Evolutionary conservation across 768 basidiomycete genomes (phyloP).

Genomic region (Tylopilus balloui): DNA sequence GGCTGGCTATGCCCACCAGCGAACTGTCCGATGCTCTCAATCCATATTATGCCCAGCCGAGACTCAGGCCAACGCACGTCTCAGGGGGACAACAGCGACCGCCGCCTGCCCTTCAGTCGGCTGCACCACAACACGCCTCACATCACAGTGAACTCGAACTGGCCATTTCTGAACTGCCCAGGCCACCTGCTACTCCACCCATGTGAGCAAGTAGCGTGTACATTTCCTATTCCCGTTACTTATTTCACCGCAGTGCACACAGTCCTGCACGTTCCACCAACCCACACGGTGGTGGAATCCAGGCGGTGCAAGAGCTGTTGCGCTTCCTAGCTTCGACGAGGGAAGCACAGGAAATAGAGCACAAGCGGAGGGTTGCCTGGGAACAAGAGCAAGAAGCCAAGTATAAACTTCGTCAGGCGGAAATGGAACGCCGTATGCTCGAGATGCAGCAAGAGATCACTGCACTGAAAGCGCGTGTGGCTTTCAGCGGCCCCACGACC

Average conservation of each 20-base stretch:
- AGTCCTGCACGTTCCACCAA: constrained; percentile 17
- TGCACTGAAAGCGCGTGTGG: constrained; percentile 40
- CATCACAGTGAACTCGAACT: constrained; percentile 64
- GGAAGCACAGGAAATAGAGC: constrained; percentile 59
- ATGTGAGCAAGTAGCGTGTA: constrained; percentile 31
- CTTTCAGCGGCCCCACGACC: constrained; percentile 16
- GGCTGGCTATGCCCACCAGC: constrained; percentile 52
- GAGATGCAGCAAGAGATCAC: constrained; percentile 53
- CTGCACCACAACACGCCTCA: constrained; percentile 41
- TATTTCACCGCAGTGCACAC: constrained; percentile 6
- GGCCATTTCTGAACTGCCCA: constrained; percentile 46
- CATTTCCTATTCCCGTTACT: background rate
- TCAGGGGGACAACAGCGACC: constrained; percentile 17
- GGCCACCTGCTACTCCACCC: constrained; percentile 28
- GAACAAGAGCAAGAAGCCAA: constrained; percentile 67
- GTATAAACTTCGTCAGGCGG: constrained; percentile 48
- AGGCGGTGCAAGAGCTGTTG: constrained; percentile 56
- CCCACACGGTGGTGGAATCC: constrained; percentile 35
- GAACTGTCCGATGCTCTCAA: constrained; percentile 79
- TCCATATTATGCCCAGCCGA: constrained; percentile 50
- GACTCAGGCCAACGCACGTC: constrained; percentile 28
- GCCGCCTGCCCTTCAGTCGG: constrained; percentile 27
- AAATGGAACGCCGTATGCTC: constrained; percentile 53
- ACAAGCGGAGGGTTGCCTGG: constrained; percentile 57
- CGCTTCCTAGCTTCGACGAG: constrained; percentile 53